Conservation (phyloP, 2,329 filamentous ascomycete species). For the Diaporthe citriasiana region DNA sequence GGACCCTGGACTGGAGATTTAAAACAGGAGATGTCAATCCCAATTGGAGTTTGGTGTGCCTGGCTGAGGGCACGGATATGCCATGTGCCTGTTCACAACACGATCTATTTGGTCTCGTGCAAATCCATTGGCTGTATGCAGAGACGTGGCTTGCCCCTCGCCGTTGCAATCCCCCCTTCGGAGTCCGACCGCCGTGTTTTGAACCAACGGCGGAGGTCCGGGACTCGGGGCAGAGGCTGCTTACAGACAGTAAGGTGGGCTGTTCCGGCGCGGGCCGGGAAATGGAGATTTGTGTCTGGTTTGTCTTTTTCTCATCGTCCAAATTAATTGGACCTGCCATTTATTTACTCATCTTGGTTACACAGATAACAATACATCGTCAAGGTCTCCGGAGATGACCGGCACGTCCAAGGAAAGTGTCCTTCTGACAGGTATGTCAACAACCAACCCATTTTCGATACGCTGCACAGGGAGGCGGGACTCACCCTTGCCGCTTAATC, state of each 20-base stretch:
- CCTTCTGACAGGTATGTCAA: slow-evolving; percentile 46
- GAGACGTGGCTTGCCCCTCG: neutral
- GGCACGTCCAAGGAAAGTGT: slow-evolving; percentile 44
- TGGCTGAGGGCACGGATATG: slow-evolving; percentile 2
- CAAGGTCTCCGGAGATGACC: neutral
- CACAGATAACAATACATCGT: neutral
- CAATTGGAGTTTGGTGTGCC: too few species aligned
- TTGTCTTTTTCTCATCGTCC: neutral
- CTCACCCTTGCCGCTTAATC: too few species aligned
- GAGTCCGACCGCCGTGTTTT: slow-evolving; percentile 17
- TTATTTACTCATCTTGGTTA: neutral
- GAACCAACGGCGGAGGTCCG: slow-evolving; percentile 21
- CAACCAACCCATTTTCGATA: neutral
- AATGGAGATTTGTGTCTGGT: too few species aligned
- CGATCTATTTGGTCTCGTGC: too few species aligned
- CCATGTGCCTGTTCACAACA: neutral
- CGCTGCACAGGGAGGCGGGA: too few species aligned
- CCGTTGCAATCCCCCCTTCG: neutral
- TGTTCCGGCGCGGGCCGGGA: slow-evolving; percentile 1
- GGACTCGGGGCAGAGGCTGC: neutral
- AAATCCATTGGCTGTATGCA: neutral
- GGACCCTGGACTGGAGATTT: neutral
- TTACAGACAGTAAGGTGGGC: neutral
- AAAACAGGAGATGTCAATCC: too few species aligned
- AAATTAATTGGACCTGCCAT: neutral